phyloP scores from a whole-genome alignment of 2,329 filamentous ascomycete genomes.

The Arthroderma sp. region DNA sequence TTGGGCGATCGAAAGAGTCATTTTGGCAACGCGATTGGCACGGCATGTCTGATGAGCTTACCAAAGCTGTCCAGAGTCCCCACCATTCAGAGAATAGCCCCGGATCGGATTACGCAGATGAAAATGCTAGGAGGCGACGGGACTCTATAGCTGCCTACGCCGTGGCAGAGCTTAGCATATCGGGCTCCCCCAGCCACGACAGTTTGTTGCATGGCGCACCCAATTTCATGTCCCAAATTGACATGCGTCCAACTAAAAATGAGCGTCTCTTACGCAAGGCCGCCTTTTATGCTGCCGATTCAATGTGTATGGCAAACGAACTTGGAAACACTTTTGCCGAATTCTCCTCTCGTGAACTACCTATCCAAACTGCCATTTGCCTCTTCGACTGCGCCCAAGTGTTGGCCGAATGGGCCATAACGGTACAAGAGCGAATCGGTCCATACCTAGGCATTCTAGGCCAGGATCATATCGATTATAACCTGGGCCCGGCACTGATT shows the following conservation, averaged over 20 bases:
- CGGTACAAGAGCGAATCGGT: conserved; percentile 87
- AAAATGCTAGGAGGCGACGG: conserved; percentile 17
- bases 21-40: conserved; percentile 94
- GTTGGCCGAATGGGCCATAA: conserved; percentile 84
- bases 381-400: conserved; percentile 90
- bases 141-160: conserved; percentile 26
- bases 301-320: conserved; percentile 75
- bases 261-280: conserved; percentile 85
- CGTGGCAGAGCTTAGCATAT: conserved; percentile 24
- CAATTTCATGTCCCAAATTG: conserved; percentile 21
- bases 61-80: conserved; percentile 60
- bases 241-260: conserved; percentile 46
- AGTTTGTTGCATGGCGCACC: conserved; percentile 19
- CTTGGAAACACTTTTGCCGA: conserved; percentile 77
- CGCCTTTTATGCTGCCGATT: conserved; percentile 90
- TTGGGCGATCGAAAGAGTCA: conserved; percentile 82
- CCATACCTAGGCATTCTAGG: conserved; percentile 77
- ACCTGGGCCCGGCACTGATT: conserved; percentile 74
- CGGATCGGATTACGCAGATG: conserved; percentile 19
- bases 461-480: conserved; percentile 64
- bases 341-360: conserved; percentile 68
- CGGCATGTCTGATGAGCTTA: conserved; percentile 76
- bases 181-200: conserved; percentile 24
- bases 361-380: conserved; percentile 82
- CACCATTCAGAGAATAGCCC: conserved; percentile 50